Evolutionary conservation across 208 protist species (phyloP), one percentile per base, ranked within the genome.

Genomic region (Leishmania tarentolae): DNA sequence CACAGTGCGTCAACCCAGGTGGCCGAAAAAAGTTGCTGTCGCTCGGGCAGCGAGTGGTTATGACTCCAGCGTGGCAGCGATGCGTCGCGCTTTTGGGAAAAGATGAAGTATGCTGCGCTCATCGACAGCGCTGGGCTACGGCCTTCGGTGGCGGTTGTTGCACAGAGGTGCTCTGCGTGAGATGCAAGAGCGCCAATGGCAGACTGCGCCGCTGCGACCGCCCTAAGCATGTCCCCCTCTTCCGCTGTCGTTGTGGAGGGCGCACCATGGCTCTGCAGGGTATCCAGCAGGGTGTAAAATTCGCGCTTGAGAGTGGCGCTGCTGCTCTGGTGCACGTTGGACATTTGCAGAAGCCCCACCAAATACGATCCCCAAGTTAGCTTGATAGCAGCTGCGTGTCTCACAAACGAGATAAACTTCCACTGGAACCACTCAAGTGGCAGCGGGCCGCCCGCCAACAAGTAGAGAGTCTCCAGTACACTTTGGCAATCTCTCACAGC

Each of bases 361-460:
- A 96, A 46, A 56, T 91, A 90, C 17, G 81, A 68, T 3, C 78
- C 72, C 79, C 84, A 84, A 21, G 84, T 70, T 24, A 80, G 80
- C 59, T 65, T 46, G 19, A 28, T 9, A 9, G 77, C 40, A 17
- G 80, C 53, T 5, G 66, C 78, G 28, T 13, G 71, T 35, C 53
- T 46, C 17, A 88, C 82, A n/a, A 86, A 47, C 13, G 75, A 68
- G 21, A 93, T 47, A 70, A 92, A 89, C 50, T 82, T 75, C 44
- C 70, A 74, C 52, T 92, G 90, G 9, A 92, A 68, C 86, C 81
- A 91, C 40, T 95, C 92, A 24, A 88, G 76, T 17, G 90, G 92
- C 5, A 95, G 50, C 19, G 85, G 81, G 15, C 81, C 78, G 42
- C 85, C 89, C 8, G 80, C 63, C 28, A 90, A 5, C 31, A 86